phyloP scores from a whole-genome alignment of 352 stramenopile genomes.

The Plasmopara viticola region DNA sequence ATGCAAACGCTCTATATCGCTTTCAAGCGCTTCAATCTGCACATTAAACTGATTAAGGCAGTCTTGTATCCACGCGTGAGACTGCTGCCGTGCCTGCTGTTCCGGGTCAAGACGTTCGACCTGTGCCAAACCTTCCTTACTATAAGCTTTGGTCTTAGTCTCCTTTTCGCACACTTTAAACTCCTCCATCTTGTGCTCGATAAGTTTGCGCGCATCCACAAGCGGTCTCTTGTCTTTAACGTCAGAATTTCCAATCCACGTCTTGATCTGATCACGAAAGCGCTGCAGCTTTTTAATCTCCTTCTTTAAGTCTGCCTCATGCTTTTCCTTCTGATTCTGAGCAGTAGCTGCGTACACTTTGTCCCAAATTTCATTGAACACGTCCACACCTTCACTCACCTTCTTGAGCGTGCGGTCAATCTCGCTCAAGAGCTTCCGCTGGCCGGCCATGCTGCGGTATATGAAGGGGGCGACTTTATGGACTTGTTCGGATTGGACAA shows the following conservation, averaged over 20 bases:
- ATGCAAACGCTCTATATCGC: constrained; percentile 71
- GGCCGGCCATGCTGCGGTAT: constrained; percentile 54
- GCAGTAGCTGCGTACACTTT: constrained; percentile 96
- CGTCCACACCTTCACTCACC: constrained; percentile 96
- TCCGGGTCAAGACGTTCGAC: constrained; percentile 89
- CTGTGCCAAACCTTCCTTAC: constrained; percentile 95
- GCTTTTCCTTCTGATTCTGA: constrained; percentile 99
- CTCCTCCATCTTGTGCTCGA: constrained; percentile 99
- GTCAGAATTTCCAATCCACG: constrained; percentile 95
- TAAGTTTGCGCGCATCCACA: constrained; percentile 85
- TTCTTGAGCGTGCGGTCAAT: constrained; percentile 99
- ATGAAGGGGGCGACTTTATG: neutral
- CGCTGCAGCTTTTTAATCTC: constrained; percentile 99
- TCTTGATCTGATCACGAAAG: constrained; percentile 98
- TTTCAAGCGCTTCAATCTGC: constrained; percentile 83
- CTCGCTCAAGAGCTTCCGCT: constrained; percentile 89
- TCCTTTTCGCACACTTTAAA: constrained; percentile 99
- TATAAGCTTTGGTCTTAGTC: constrained; percentile 99
- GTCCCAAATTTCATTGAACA: constrained; percentile 99
- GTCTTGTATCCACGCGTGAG: constrained; percentile 78
- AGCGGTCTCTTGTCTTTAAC: constrained; percentile 96
- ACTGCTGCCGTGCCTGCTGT: constrained; percentile 78
- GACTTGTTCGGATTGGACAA: constrained; percentile 11
- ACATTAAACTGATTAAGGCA: constrained; percentile 81
- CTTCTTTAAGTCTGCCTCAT: constrained; percentile 99